Evolutionary conservation across 768 basidiomycete genomes (phyloP).

Genomic region (Leccinum obscurum): DNA sequence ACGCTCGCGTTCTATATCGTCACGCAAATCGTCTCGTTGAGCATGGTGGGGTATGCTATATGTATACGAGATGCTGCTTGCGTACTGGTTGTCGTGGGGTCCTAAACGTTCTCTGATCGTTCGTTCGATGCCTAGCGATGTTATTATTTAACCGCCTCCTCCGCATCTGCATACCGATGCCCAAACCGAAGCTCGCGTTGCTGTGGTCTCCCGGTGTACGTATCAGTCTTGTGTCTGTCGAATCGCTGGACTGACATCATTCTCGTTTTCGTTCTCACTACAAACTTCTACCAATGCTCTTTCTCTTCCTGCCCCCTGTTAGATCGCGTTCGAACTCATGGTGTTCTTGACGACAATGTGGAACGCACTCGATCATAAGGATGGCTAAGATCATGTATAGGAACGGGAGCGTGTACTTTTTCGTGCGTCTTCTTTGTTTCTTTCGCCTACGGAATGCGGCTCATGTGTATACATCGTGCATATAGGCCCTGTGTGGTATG

Average conservation of each 20-base stretch:
- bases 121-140: conserved; percentile 13
- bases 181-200: conserved; percentile 22
- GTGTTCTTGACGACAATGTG: conserved; percentile 30
- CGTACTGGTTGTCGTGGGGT: conserved; percentile 5
- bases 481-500: conserved; percentile 30
- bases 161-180: conserved; percentile 23
- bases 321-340: conserved; percentile 33
- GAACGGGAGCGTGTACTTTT: conserved; percentile 30
- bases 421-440: conserved; percentile 19
- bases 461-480: not conserved
- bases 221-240: not conserved
- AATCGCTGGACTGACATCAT: not conserved
- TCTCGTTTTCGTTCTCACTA: not conserved
- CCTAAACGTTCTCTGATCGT: not conserved
- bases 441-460: not conserved
- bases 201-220: conserved; percentile 35
- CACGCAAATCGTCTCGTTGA: conserved; percentile 30
- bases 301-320: not conserved
- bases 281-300: too few relatives aligned
- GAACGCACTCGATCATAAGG: conserved; percentile 28
- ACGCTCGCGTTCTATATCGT: conserved; percentile 33
- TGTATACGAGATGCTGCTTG: conserved; percentile 28
- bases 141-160: conserved; percentile 11
- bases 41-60: conserved; percentile 26
- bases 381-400: conserved; percentile 31